Conservation (phyloP, 2,329 filamentous ascomycete species). For the Acarospora socialis region DNA sequence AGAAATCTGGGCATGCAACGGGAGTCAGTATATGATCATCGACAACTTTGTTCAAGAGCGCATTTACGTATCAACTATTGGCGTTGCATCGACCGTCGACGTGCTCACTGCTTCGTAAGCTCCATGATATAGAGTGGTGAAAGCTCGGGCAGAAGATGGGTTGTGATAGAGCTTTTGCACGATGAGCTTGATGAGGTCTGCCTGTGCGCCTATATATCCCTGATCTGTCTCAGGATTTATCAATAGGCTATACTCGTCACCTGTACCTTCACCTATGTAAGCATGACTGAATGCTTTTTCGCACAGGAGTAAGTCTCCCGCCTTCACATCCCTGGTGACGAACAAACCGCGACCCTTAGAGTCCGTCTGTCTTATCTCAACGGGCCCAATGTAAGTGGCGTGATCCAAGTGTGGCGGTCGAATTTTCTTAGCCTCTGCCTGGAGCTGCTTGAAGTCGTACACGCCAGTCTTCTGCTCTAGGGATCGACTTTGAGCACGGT, state of each 20-base stretch:
- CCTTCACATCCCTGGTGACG: slow-evolving; percentile 31
- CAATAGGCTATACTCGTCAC: slow-evolving; percentile 18
- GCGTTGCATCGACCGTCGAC: slow-evolving; percentile 22
- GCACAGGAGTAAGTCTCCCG: slow-evolving; percentile 39
- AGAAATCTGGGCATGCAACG: slow-evolving; percentile 28
- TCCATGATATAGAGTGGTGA: slow-evolving; percentile 29
- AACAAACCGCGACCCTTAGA: slow-evolving; percentile 38
- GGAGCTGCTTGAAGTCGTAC: slow-evolving; percentile 25
- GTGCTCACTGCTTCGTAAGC: slow-evolving; percentile 23
- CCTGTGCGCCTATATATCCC: slow-evolving; percentile 25
- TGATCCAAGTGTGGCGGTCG: slow-evolving; percentile 32
- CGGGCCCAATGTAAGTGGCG: slow-evolving; percentile 31
- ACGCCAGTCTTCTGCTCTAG: slow-evolving; percentile 26
- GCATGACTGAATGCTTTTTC: slow-evolving; percentile 41
- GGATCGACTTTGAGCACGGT: neutral
- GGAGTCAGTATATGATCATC: no score
- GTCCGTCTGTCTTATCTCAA: slow-evolving; percentile 27
- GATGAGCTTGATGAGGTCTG: slow-evolving; percentile 26
- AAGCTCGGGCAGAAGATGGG: slow-evolving; percentile 18
- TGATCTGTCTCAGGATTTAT: slow-evolving; percentile 14
- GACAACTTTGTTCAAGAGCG: no score
- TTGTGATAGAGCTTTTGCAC: slow-evolving; percentile 31
- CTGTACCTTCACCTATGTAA: slow-evolving; percentile 18
- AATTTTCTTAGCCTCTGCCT: slow-evolving; percentile 20
- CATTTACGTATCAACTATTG: slow-evolving; percentile 35